phyloP scores from a whole-genome alignment of 2,329 filamentous ascomycete genomes.

The Fusarium virguliforme region DNA sequence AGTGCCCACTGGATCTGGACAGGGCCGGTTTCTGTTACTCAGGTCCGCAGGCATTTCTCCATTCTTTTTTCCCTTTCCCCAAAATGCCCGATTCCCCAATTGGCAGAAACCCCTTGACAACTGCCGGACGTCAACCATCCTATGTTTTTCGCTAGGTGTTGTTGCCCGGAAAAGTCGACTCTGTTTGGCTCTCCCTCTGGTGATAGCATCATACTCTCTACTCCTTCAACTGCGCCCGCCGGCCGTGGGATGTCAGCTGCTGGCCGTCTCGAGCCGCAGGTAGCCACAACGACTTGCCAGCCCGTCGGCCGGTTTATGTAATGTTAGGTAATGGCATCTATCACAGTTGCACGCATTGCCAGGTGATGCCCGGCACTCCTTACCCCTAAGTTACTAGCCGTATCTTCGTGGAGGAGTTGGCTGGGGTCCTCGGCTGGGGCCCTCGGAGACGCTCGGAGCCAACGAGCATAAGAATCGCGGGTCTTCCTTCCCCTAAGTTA shows the following conservation, averaged over 20 bases:
- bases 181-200: background rate
- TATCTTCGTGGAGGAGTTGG: constrained; percentile 40
- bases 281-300: constrained; percentile 37
- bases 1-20: constrained; percentile 34
- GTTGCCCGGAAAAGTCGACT: constrained; percentile 30
- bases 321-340: constrained; percentile 50
- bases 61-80: constrained; percentile 28
- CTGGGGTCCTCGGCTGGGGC: constrained; percentile 12
- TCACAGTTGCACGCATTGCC: constrained; percentile 16
- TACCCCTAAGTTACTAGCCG: constrained; percentile 51
- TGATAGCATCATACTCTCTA: background rate
- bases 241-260: constrained; percentile 46
- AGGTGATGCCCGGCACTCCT: constrained; percentile 43
- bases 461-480: constrained; percentile 48
- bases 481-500: constrained; percentile 49
- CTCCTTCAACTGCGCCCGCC: constrained; percentile 30
- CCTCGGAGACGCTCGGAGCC: constrained; percentile 29
- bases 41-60: constrained; percentile 23
- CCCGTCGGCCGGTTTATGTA: constrained; percentile 46
- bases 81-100: constrained; percentile 43
- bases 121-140: constrained; percentile 44
- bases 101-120: constrained; percentile 27
- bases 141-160: constrained; percentile 50
- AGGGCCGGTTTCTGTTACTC: constrained; percentile 40
- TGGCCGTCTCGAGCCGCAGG: constrained; percentile 38